phyloP scores from a whole-genome alignment of 192 early-diverging fungal genomes.

The Coemansia sp. region DNA sequence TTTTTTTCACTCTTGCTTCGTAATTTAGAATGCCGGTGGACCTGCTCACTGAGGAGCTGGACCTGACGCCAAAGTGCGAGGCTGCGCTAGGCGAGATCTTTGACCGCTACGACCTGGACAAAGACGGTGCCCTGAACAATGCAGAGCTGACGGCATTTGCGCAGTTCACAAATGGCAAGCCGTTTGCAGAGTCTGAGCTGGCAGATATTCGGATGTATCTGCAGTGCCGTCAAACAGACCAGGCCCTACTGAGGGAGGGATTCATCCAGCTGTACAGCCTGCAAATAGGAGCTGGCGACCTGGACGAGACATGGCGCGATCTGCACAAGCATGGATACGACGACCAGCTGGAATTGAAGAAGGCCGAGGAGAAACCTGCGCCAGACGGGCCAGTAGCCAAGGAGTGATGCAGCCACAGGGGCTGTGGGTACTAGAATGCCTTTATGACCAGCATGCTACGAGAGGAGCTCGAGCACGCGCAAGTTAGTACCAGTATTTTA shows the following conservation, averaged over 20 bases:
- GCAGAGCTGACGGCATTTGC: conserved; percentile 55
- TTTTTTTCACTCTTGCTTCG: background rate
- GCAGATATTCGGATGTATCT: conserved; percentile 65
- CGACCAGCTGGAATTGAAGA: conserved; percentile 9
- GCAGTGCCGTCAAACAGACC: conserved; percentile 56
- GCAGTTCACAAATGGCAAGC: conserved; percentile 53
- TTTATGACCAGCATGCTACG: too few species aligned
- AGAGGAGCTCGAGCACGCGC: too few species aligned
- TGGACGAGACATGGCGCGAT: conserved; percentile 72
- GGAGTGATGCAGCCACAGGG: too few species aligned
- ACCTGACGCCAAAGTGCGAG: conserved; percentile 46
- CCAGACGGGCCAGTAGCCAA: too few species aligned
- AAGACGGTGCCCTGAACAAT: conserved; percentile 52
- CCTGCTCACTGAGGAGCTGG: conserved; percentile 46
- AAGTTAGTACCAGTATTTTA: too few species aligned
- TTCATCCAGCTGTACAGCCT: conserved; percentile 80
- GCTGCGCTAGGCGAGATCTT: conserved; percentile 58
- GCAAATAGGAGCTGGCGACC: conserved; percentile 57
- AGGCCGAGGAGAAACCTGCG: background rate
- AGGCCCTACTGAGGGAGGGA: conserved; percentile 58
- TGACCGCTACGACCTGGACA: conserved; percentile 55
- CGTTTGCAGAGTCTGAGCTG: conserved; percentile 35
- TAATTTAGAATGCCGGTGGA: conserved; percentile 17
- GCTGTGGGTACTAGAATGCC: too few species aligned
- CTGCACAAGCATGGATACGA: conserved; percentile 56